These are phyloP conservation scores for Syzygium grande DNA, from an alignment of 345 rosid species.

Conservation along the genomic window DNA sequence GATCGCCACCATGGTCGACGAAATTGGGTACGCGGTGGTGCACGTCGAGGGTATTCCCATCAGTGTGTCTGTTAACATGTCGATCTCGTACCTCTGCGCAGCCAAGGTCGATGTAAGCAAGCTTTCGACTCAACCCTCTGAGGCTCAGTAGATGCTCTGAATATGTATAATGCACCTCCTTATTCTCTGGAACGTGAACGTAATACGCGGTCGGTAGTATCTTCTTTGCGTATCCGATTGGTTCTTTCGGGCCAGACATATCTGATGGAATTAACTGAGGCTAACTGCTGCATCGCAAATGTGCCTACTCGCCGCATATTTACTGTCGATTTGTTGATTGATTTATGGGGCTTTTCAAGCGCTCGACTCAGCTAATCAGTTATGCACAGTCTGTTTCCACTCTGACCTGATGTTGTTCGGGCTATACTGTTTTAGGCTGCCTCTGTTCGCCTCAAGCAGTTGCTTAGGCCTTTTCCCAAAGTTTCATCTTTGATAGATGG, in stretches of 20 bases:
- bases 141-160: neutral
- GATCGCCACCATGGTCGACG: constrained; percentile 83
- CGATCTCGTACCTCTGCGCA: constrained; percentile 59
- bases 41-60: constrained; percentile 53
- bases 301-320: neutral
- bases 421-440: neutral
- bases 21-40: constrained; percentile 65
- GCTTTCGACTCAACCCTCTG: neutral
- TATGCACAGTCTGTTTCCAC: neutral
- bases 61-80: constrained; percentile 84
- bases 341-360: neutral
- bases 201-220: neutral
- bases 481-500: neutral
- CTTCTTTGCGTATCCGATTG: neutral
- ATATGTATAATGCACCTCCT: neutral
- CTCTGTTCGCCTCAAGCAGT: neutral
- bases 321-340: neutral
- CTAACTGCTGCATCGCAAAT: neutral
- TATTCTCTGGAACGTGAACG: neutral
- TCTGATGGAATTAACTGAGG: neutral
- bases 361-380: neutral
- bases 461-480: neutral
- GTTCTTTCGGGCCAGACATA: neutral
- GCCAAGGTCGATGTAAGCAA: constrained; percentile 55
- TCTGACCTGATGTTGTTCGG: neutral